These are phyloP conservation scores for Chlamydomonas applanata DNA, from an alignment of 139 green algal genomes.

Conservation along the genomic window DNA sequence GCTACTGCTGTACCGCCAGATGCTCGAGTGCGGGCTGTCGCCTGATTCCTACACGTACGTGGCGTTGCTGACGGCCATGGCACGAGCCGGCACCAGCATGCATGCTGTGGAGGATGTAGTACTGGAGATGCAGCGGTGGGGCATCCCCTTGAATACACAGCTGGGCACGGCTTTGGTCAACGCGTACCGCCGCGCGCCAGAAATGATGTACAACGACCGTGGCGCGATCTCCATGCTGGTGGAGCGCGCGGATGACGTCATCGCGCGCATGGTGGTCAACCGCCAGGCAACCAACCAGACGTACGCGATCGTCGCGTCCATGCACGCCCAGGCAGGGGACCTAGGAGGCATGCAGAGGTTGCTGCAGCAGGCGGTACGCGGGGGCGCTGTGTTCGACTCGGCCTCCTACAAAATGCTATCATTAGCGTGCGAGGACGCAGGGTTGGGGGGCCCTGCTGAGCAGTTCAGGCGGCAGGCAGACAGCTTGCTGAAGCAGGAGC, in stretches of 20 bases:
- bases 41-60: conserved; percentile 52
- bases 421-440: conserved; percentile 3
- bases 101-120: conserved; percentile 29
- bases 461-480: conserved; percentile 6
- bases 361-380: background rate
- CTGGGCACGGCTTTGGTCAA: conserved; percentile 45
- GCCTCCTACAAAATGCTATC: background rate
- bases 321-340: conserved; percentile 43
- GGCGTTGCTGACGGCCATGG: conserved; percentile 34
- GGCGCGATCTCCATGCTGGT: background rate
- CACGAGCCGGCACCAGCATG: conserved; percentile 7
- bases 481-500: background rate
- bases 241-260: conserved; percentile 1
- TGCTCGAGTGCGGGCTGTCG: conserved; percentile 14
- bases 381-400: background rate
- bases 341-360: background rate
- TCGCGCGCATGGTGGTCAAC: conserved; percentile 1
- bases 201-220: conserved; percentile 3
- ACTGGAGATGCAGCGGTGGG: conserved; percentile 15
- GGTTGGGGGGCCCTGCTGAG: background rate
- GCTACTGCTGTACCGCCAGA: conserved; percentile 26
- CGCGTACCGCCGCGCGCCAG: conserved; percentile 33
- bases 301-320: conserved; percentile 2
- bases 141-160: conserved; percentile 28
- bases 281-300: background rate